Evolutionary conservation across 495 filamentous ascomycete genomes (phyloP), one percentile per base, ranked within the genome.

Genomic region (Talaromyces trachyspermus): DNA sequence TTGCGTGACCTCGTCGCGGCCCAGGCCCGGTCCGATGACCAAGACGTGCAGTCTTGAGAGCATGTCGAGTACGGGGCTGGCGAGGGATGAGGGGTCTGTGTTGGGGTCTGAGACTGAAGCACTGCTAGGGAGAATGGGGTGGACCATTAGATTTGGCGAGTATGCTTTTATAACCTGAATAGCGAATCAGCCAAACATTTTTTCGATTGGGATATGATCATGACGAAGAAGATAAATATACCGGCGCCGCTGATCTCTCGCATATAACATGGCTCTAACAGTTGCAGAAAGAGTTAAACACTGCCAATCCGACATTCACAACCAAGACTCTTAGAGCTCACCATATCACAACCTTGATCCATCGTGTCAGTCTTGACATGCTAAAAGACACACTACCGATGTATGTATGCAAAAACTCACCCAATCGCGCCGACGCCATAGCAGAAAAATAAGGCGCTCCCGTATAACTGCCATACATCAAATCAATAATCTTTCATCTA

Each of bases 141-240:
- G 94, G 11, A 98, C 94, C 94, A 98, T 97, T 11, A 98, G 71
- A 67, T 97, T 96, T 8, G 92, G 92, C 27, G 94, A 97, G 72
- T 97, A 98, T 12, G 86, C 81, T 74, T 98, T 98, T 59, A 98
- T 94, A 36, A 96, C 91, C 63, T 70, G 26, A 5, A 23, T 20
- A 24, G 10, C 33, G 23, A n/a, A n/a, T n/a, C n/a, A n/a, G n/a
- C n/a, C n/a, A n/a, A n/a, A n/a, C n/a, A n/a, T n/a, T n/a, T n/a
- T n/a, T n/a, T n/a, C n/a, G n/a, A n/a, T n/a, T n/a, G n/a, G n/a
- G n/a, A n/a, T n/a, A n/a, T n/a, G n/a, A n/a, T n/a, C n/a, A n/a
- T n/a, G n/a, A n/a, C n/a, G n/a, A n/a, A n/a, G n/a, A n/a, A n/a
- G n/a, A n/a, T n/a, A n/a, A n/a, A n/a, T n/a, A 40, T 68, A 68